phyloP scores from a whole-genome alignment of 345 rosid species.

The Geranium rotundifolium region DNA sequence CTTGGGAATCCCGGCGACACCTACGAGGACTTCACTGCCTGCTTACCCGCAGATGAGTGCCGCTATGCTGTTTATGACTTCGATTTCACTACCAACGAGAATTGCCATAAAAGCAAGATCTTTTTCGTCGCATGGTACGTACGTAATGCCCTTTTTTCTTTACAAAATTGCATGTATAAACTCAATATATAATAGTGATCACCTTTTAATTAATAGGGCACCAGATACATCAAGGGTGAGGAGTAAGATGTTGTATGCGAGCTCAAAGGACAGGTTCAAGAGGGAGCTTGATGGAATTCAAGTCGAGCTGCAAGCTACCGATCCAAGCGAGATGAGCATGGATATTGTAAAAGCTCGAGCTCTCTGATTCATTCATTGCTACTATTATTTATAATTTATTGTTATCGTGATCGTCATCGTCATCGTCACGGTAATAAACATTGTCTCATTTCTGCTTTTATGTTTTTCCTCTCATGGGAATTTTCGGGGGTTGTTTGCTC shows the following conservation, averaged over 20 bases:
- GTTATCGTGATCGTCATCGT: too few relatives aligned
- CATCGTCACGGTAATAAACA: too few relatives aligned
- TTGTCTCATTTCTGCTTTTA: too few relatives aligned
- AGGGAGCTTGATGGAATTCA: too few relatives aligned
- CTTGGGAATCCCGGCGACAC: constrained; percentile 44
- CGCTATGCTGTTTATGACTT: constrained; percentile 43
- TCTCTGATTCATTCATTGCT: constrained; percentile 4
- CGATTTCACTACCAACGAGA: constrained; percentile 55
- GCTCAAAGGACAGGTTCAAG: constrained; percentile 64
- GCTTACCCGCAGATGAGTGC: constrained; percentile 50
- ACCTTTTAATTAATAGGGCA: too few relatives aligned
- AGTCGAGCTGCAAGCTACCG: constrained; percentile 66
- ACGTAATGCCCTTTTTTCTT: not conserved
- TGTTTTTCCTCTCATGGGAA: too few relatives aligned
- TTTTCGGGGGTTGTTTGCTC: too few relatives aligned
- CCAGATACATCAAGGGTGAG: constrained; percentile 63
- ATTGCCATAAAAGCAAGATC: constrained; percentile 65
- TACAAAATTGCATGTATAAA: not conserved
- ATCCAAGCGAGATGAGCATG: constrained; percentile 65
- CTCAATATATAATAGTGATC: too few relatives aligned
- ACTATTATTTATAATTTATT: too few relatives aligned
- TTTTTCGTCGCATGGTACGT: constrained; percentile 54
- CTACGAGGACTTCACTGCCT: constrained; percentile 44
- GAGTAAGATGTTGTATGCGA: constrained; percentile 71
- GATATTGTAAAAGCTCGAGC: constrained; percentile 52